Percentiles rank a stretch among this genome's conserved stretches.
These are phyloP conservation scores for Fusarium neocosmosporiellum DNA, from an alignment of 2,329 filamentous ascomycete genomes.

Conservation along the genomic window DNA sequence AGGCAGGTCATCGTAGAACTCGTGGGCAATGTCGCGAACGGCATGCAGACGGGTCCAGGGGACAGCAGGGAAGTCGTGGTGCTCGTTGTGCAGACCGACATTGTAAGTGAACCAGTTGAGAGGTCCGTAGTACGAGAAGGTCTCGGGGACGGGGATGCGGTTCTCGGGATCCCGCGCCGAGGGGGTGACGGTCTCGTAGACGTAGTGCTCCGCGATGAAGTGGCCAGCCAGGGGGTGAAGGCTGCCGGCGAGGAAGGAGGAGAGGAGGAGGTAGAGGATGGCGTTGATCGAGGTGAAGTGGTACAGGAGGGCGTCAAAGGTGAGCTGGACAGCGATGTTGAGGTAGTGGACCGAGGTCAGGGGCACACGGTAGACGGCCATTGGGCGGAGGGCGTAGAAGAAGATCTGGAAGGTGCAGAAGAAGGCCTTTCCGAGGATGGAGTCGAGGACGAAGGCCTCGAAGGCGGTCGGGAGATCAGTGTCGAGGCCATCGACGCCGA, in stretches of 20 bases:
- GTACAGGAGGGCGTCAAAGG: slow-evolving; percentile 80
- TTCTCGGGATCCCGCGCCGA: slow-evolving; percentile 68
- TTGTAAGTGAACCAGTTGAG: slow-evolving; percentile 96
- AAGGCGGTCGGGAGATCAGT: slow-evolving; percentile 93
- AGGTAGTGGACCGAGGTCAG: slow-evolving; percentile 86
- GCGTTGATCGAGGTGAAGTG: slow-evolving; percentile 70
- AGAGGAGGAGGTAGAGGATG: slow-evolving; percentile 85
- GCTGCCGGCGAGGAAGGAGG: slow-evolving; percentile 92
- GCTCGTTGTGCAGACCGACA: slow-evolving; percentile 97
- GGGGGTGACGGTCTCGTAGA: slow-evolving; percentile 73
- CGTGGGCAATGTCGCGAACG: slow-evolving; percentile 82
- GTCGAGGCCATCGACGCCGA: slow-evolving; percentile 95
- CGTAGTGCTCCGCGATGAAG: slow-evolving; percentile 98
- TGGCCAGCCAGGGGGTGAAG: slow-evolving; percentile 95
- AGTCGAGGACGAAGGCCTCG: slow-evolving; percentile 94
- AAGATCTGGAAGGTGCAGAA: slow-evolving; percentile 99
- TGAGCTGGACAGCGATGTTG: slow-evolving; percentile 82
- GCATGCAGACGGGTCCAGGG: slow-evolving; percentile 89
- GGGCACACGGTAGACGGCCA: slow-evolving; percentile 91
- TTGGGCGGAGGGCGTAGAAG: slow-evolving; percentile 96
- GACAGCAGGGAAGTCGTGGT: slow-evolving; percentile 97
- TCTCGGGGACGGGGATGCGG: slow-evolving; percentile 82
- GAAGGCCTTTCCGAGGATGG: slow-evolving; percentile 95
- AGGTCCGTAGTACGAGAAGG: slow-evolving; percentile 95
- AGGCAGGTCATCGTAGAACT: slow-evolving; percentile 92